These are phyloP conservation scores for Rhodotorula glutinis DNA, from an alignment of 1,284 basidiomycete species.

Conservation along the genomic window DNA sequence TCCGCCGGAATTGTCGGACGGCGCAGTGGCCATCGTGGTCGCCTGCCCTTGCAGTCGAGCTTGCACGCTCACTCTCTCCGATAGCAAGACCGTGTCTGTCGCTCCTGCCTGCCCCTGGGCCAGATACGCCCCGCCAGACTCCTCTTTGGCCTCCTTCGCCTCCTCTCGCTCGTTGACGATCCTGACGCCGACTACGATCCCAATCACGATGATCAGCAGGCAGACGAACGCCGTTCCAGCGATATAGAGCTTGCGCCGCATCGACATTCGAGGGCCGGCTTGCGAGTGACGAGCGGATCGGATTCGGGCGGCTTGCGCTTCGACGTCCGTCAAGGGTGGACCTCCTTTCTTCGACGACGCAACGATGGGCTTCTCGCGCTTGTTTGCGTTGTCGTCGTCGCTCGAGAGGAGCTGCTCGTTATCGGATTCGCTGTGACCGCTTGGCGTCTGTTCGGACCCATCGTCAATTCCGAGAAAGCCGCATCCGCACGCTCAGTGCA, in stretches of 20 bases:
- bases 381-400: background rate
- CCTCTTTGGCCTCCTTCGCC: background rate
- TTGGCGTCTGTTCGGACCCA: no score
- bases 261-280: background rate
- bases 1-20: no score
- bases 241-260: background rate
- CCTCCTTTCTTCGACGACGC: no score
- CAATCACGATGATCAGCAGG: background rate
- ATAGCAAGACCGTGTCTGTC: no score
- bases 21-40: no score
- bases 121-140: background rate
- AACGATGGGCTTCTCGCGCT: background rate
- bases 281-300: background rate
- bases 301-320: background rate
- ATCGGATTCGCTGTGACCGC: no score
- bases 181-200: background rate
- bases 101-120: background rate
- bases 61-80: no score
- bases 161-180: background rate
- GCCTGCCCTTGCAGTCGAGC: no score
- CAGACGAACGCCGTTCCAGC: background rate
- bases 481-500: no score
- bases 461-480: no score
- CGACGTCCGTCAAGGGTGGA: background rate
- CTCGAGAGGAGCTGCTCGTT: no score